phyloP scores from a whole-genome alignment of 441 rosid species.

The Biscutella laevigata region DNA sequence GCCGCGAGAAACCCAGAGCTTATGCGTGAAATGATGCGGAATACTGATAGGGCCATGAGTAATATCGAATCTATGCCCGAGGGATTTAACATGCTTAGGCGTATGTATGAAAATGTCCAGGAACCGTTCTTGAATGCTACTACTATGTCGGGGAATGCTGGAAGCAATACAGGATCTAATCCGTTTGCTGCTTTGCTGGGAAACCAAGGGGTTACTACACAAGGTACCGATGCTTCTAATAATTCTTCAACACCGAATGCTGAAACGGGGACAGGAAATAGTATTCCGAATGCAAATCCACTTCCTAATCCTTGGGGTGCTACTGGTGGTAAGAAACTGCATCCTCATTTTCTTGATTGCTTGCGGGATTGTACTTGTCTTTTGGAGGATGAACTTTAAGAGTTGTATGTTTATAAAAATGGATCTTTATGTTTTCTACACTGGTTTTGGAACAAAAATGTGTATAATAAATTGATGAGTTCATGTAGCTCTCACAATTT shows the following conservation, averaged over 20 bases:
- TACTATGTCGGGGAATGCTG: conserved; percentile 40
- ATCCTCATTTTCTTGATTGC: neutral
- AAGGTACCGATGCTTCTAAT: conserved; percentile 33
- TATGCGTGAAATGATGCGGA: conserved; percentile 67
- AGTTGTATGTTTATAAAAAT: neutral
- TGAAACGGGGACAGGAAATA: conserved; percentile 34
- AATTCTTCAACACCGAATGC: conserved; percentile 35
- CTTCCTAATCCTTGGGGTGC: conserved; percentile 64
- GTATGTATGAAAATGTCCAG: conserved; percentile 65
- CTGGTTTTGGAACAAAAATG: no score
- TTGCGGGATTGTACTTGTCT: neutral
- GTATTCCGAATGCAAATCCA: conserved; percentile 53
- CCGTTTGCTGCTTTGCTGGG: conserved; percentile 64
- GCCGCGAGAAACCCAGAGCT: conserved; percentile 65
- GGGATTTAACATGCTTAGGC: conserved; percentile 61
- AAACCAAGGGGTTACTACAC: conserved; percentile 39
- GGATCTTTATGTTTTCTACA: conserved; percentile 1
- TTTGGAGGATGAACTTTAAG: neutral
- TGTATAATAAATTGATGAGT: neutral
- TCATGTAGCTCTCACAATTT: neutral
- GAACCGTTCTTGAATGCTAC: conserved; percentile 58
- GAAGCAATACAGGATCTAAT: conserved; percentile 37
- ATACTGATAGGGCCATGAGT: conserved; percentile 60
- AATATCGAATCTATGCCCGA: conserved; percentile 61
- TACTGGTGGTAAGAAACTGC: conserved; percentile 35